phyloP scores from a whole-genome alignment of 768 basidiomycete species.

The Mycena kentingensis region DNA sequence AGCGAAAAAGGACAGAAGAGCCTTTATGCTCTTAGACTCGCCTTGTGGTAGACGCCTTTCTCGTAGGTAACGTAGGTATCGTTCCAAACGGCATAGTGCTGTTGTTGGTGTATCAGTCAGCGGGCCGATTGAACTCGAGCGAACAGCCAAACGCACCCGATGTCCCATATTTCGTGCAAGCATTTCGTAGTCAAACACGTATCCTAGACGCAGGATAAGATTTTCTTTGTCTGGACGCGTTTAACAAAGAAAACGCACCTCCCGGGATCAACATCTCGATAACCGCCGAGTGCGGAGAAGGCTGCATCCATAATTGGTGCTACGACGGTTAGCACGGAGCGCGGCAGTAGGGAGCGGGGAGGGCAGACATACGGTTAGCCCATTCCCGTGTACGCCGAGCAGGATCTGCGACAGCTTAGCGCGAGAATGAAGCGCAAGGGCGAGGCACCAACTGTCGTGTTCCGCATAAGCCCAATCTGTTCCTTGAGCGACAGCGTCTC shows the following conservation, averaged over 20 bases:
- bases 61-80: conserved; percentile 50
- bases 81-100: conserved; percentile 69
- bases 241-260: too few relatives aligned
- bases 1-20: not conserved
- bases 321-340: conserved; percentile 7
- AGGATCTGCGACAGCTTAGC: conserved; percentile 41
- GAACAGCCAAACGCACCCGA: conserved; percentile 25
- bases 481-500: conserved; percentile 55
- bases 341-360: not conserved
- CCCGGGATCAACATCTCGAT: conserved; percentile 69
- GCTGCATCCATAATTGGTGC: conserved; percentile 70
- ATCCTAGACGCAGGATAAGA: too few relatives aligned
- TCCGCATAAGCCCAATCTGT: conserved; percentile 60
- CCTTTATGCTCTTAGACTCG: conserved; percentile 4
- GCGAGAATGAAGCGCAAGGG: conserved; percentile 10
- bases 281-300: conserved; percentile 60
- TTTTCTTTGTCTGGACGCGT: too few relatives aligned
- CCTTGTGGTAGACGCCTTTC: conserved; percentile 34
- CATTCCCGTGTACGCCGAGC: conserved; percentile 70
- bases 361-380: conserved; percentile 49
- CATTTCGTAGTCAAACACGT: conserved; percentile 43
- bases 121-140: too few relatives aligned
- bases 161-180: conserved; percentile 45
- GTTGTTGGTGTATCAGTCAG: conserved; percentile 10
- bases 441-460: conserved; percentile 54